Base-by-base conservation (phyloP, 2,329 filamentous ascomycete genomes). In the Lecanicillium sp. region DNA sequence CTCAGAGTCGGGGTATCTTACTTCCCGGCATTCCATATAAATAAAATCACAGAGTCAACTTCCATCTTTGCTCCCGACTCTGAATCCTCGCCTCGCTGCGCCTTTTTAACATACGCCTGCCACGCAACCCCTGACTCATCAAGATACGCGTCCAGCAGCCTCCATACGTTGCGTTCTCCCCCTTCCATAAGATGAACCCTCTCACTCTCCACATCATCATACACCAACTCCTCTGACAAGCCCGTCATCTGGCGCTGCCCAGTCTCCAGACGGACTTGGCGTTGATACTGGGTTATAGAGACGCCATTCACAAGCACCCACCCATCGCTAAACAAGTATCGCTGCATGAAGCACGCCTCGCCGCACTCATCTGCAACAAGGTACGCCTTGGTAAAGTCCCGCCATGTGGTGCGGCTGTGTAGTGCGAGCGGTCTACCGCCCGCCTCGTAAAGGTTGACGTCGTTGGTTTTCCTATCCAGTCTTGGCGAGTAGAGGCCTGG, bases 271-370 rank as follows among this genome's bases (percentile, higher is more conserved):
- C 50, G 51, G 22, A 64, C 53, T 2, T 61, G 60, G 37, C 61
- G 57, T 0, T 59, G 57, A 45, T 70, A 67, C 34, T 67, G 58
- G 29, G 57, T 60, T 41, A 72, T 57, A 20, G 65, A 63, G 47
- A 66, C 57, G 5, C 68, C 68, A 44, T 69, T 71, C 31, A 68
- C 61, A 5, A 72, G 56, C 4, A 70, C 56, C 68, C 68, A 72
- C 47, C 61, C 57, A 47, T 69, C 65, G 29, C 50, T 54, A 49
- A 71, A 70, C 22, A 56, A 49, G 43, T 66, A 70, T 6, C 66
- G 61, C 47, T 69, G 66, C 45, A 71, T 58, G 49, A 69, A 70
- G 46, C 66, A 69, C 10, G 57, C 54, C 38, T 69, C 65, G 15
- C 68, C 67, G 45, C 66, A 69, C 8, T 59, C 50, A 18, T 62